Evolutionary conservation across 2,329 filamentous ascomycete genomes (phyloP).

Genomic region (Davidsoniella australis): DNA sequence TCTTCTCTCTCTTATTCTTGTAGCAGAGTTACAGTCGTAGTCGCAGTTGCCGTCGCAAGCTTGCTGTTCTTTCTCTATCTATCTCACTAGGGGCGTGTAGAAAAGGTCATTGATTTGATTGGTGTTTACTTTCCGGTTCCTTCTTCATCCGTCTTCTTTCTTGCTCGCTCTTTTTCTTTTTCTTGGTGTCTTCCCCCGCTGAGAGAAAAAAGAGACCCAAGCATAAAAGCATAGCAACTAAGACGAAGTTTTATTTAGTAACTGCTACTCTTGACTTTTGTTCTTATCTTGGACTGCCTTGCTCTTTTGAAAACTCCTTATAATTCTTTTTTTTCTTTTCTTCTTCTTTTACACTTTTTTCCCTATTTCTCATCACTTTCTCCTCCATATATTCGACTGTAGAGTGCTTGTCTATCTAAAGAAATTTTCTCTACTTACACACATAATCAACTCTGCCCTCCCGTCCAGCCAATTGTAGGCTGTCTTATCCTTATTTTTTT

Average conservation of each 20-base stretch:
- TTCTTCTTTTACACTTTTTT: neutral
- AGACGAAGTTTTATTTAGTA: neutral
- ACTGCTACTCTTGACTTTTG: neutral
- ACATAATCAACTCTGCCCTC: too few species aligned
- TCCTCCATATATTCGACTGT: neutral
- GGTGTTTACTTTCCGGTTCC: neutral
- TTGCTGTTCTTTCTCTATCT: too few species aligned
- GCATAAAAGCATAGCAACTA: neutral
- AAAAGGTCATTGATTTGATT: neutral
- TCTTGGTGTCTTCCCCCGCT: neutral
- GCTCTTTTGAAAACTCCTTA: constrained; percentile 1
- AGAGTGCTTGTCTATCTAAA: neutral
- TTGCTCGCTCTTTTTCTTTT: neutral
- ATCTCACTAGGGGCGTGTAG: neutral
- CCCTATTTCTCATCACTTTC: too few species aligned
- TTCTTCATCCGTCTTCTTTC: neutral
- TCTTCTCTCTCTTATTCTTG: too few species aligned
- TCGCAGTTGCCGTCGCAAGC: too few species aligned
- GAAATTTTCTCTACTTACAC: neutral
- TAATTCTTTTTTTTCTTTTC: neutral
- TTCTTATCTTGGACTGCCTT: neutral
- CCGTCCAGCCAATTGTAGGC: too few species aligned
- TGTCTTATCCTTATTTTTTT: neutral
- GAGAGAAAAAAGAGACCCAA: neutral
- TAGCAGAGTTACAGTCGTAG: too few species aligned